Evolutionary conservation across 495 filamentous ascomycete genomes (phyloP).

Genomic region (Astrocystis sublimbata): DNA sequence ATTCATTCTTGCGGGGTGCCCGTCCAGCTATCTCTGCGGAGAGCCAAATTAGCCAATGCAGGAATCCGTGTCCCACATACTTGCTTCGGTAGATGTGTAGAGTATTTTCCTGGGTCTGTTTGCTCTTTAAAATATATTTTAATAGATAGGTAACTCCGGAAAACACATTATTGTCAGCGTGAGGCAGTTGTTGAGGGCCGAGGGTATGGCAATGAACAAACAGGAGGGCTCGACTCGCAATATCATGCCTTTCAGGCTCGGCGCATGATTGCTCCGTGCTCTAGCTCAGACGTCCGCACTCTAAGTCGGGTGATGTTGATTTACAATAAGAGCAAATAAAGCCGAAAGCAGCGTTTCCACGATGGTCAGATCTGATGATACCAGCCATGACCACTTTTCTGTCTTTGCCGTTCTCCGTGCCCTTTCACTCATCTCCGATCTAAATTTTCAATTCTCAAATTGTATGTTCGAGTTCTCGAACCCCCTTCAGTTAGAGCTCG

Average conservation of each 20-base stretch:
- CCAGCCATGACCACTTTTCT: not conserved
- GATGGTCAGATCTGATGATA: not conserved
- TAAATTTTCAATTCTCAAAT: too few species aligned
- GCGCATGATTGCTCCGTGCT: not conserved
- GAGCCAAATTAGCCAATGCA: constrained; percentile 7
- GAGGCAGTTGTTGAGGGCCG: not conserved
- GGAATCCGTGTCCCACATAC: constrained; percentile 4
- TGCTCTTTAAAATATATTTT: not conserved
- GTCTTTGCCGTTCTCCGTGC: constrained; percentile 10
- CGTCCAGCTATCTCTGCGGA: not conserved
- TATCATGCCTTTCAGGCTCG: not conserved
- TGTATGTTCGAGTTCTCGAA: constrained; percentile 13
- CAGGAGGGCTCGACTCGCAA: not conserved
- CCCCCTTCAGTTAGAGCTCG: constrained; percentile 1
- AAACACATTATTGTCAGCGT: constrained; percentile 3
- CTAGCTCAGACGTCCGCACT: not conserved
- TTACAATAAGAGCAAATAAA: constrained; percentile 12
- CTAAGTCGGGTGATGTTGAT: not conserved
- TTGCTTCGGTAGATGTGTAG: not conserved
- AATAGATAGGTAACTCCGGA: not conserved
- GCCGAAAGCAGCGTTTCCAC: not conserved
- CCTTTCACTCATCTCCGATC: constrained; percentile 11
- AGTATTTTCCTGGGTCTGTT: constrained; percentile 6
- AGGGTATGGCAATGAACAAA: constrained; percentile 9
- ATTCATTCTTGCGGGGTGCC: not conserved